phyloP scores from a whole-genome alignment of 2,329 filamentous ascomycete species.

The Chaetomium sp. region DNA sequence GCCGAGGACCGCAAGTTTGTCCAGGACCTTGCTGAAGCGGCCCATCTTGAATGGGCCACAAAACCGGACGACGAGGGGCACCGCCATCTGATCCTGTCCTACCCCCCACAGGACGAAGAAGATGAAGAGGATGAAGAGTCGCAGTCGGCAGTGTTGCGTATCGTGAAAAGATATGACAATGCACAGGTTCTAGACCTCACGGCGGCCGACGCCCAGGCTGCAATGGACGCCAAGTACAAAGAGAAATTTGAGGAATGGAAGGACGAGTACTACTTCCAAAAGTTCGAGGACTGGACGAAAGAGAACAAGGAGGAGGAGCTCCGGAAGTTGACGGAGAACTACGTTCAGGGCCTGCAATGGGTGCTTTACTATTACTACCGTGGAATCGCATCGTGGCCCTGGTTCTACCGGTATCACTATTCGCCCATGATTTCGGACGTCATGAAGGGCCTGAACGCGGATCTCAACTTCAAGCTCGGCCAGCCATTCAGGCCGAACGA shows the following conservation, averaged over 20 bases:
- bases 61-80: conserved; percentile 50
- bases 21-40: conserved; percentile 68
- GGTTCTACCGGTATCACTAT: conserved; percentile 97
- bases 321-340: conserved; percentile 82
- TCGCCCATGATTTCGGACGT: conserved; percentile 92
- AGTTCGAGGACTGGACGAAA: conserved; percentile 79
- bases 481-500: conserved; percentile 94
- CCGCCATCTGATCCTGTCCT: conserved; percentile 46
- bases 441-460: conserved; percentile 74
- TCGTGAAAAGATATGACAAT: conserved; percentile 86
- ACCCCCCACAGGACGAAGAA: conserved; percentile 59
- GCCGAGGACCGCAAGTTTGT: conserved; percentile 90
- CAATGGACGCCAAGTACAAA: conserved; percentile 80
- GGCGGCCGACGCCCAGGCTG: conserved; percentile 68
- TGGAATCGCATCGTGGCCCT: conserved; percentile 95
- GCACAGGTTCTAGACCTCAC: conserved; percentile 77
- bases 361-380: conserved; percentile 97
- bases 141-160: conserved; percentile 71
- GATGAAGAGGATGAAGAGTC: conserved; percentile 79
- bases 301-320: conserved; percentile 72
- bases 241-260: conserved; percentile 91
- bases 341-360: conserved; percentile 96
- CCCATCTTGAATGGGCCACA: conserved; percentile 52
- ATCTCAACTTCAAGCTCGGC: conserved; percentile 88
- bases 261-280: conserved; percentile 82